These are phyloP conservation scores for Colletotrichum sublineola DNA, from an alignment of 2,329 filamentous ascomycete species.

Conservation along the genomic window DNA sequence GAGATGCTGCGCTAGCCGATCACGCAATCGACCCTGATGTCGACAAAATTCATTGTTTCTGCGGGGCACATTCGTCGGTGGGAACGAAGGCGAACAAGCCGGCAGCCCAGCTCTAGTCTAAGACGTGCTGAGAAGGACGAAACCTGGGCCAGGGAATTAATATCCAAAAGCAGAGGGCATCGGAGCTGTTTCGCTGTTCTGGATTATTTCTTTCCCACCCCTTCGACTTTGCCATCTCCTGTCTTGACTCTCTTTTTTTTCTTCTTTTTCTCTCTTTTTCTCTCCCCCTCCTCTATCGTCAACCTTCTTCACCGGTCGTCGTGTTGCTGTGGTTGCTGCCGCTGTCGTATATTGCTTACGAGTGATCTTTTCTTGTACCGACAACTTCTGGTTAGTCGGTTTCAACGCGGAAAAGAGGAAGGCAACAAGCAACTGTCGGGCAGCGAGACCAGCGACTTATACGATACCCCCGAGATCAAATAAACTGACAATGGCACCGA, in stretches of 20 bases:
- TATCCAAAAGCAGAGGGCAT: constrained; percentile 34
- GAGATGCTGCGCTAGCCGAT: constrained; percentile 49
- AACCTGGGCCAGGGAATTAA: constrained; percentile 31
- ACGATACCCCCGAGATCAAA: constrained; percentile 25
- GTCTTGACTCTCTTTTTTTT: too few species aligned
- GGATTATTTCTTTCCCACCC: constrained; percentile 12
- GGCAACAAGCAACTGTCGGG: neutral
- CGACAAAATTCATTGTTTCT: constrained; percentile 43
- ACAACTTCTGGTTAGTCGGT: neutral
- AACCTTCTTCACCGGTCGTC: constrained; percentile 6
- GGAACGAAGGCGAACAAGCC: constrained; percentile 29
- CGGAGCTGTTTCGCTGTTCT: constrained; percentile 28
- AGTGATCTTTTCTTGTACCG: neutral
- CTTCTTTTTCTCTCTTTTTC: neutral
- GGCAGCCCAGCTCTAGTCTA: neutral
- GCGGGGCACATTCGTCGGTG: constrained; percentile 38
- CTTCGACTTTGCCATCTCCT: constrained; percentile 2
- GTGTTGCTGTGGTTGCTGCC: constrained; percentile 15
- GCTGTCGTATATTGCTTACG: neutral
- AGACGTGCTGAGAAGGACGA: constrained; percentile 24
- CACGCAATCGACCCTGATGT: constrained; percentile 51
- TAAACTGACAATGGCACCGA: constrained; percentile 41
- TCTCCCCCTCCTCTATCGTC: neutral
- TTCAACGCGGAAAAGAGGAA: constrained; percentile 1
- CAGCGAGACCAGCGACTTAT: neutral